Evolutionary conservation across 2,329 filamentous ascomycete genomes (phyloP).

Genomic region (Botryotinia globosa): DNA sequence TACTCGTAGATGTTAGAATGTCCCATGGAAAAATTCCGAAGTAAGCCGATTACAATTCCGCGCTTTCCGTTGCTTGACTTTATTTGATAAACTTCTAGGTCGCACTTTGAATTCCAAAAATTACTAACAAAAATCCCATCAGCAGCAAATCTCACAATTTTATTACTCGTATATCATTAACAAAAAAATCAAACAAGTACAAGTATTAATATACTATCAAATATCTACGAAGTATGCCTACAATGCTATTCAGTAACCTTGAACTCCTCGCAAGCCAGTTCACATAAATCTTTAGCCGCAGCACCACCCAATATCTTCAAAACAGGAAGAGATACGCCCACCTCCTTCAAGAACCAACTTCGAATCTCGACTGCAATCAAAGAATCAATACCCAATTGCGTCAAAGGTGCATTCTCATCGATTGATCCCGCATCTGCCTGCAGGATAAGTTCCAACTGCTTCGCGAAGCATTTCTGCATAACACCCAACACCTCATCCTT

Average conservation of each 20-base stretch:
- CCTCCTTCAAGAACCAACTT: slow-evolving; percentile 47
- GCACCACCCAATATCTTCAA: slow-evolving; percentile 19
- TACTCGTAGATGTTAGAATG: background rate
- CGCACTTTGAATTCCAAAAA: background rate
- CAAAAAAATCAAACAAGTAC: too few relatives aligned
- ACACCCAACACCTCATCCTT: background rate
- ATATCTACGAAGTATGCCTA: too few relatives aligned
- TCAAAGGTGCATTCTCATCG: slow-evolving; percentile 1
- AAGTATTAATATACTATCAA: too few relatives aligned
- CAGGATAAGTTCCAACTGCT: slow-evolving; percentile 11
- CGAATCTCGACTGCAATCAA: slow-evolving; percentile 51
- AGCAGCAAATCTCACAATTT: background rate
- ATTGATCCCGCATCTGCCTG: background rate
- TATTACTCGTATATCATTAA: background rate
- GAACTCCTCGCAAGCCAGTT: slow-evolving; percentile 12
- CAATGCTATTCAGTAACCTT: slow-evolving; percentile 3
- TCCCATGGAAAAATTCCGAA: background rate
- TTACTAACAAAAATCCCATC: fast-evolving
- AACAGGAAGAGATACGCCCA: slow-evolving; percentile 41
- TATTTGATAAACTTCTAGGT: too few relatives aligned
- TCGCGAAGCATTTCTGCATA: slow-evolving; percentile 12
- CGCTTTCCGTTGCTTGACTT: too few relatives aligned
- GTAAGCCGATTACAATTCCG: background rate
- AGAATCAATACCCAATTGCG: slow-evolving; percentile 45
- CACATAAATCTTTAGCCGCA: slow-evolving; percentile 3